Conservation (phyloP, 2,329 filamentous ascomycete genomes). For the Monascus ruber region DNA sequence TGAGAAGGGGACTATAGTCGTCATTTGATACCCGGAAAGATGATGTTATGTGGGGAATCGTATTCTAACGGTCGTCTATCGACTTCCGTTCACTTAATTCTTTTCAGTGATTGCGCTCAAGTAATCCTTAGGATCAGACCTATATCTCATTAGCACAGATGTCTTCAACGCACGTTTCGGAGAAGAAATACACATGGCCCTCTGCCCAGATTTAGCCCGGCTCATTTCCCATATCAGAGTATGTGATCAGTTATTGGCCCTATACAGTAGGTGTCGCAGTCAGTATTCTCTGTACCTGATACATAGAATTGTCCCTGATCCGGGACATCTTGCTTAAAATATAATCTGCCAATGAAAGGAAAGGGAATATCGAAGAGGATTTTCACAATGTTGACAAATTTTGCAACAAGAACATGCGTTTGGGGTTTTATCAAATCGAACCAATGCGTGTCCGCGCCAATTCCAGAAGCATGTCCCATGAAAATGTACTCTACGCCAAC, state of each 20-base stretch:
- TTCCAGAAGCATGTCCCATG: conserved; percentile 11
- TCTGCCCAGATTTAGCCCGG: too few species aligned
- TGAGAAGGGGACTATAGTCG: conserved; percentile 10
- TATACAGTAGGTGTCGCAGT: conserved; percentile 10
- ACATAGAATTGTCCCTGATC: conserved; percentile 8
- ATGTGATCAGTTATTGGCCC: conserved; percentile 15
- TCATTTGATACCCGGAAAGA: conserved; percentile 9
- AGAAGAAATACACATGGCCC: too few species aligned
- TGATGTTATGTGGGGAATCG: conserved; percentile 12
- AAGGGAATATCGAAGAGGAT: conserved; percentile 11
- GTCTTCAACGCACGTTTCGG: too few species aligned
- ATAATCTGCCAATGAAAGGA: conserved; percentile 9
- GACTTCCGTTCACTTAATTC: conserved; percentile 7
- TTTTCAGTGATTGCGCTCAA: too few species aligned
- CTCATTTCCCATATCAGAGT: conserved; percentile 15
- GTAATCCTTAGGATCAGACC: too few species aligned
- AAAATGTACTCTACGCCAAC: conserved; percentile 18
- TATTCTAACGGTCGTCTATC: conserved; percentile 10
- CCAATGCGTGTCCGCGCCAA: conserved; percentile 9
- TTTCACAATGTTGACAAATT: conserved; percentile 9
- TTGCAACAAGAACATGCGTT: background rate
- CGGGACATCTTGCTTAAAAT: conserved; percentile 7
- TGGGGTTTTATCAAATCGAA: conserved; percentile 9
- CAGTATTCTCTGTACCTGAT: conserved; percentile 1
- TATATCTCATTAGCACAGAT: too few species aligned